Conservation (phyloP, 805 yeast genomes). For the Candida hungchunana region DNA sequence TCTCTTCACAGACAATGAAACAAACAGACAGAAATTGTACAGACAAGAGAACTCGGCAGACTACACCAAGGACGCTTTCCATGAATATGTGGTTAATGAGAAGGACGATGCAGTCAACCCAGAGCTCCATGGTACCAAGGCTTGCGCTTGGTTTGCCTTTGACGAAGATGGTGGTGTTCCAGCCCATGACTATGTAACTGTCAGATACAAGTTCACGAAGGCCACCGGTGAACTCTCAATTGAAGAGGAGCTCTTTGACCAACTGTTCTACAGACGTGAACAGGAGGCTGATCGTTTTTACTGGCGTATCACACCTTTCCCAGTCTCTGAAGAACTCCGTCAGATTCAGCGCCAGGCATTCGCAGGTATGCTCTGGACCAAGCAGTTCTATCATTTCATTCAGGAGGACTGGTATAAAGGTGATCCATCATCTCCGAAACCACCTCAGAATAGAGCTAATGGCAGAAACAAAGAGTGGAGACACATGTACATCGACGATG, state of each 20-base stretch:
- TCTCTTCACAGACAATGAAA: constrained; percentile 86
- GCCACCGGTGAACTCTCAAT: constrained; percentile 22
- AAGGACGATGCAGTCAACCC: constrained; percentile 65
- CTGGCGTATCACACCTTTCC: constrained; percentile 83
- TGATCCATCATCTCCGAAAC: constrained; percentile 77
- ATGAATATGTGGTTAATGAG: constrained; percentile 68
- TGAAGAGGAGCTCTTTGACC: constrained; percentile 73
- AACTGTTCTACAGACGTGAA: constrained; percentile 61
- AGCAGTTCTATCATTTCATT: constrained; percentile 84
- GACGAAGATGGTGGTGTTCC: constrained; percentile 76
- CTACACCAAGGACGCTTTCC: constrained; percentile 87
- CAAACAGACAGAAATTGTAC: constrained; percentile 68
- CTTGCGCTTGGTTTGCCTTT: constrained; percentile 79
- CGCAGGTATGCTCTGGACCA: constrained; percentile 91
- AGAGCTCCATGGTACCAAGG: constrained; percentile 67
- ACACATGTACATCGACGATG: constrained; percentile 82
- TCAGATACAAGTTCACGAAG: constrained; percentile 68
- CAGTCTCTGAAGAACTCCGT: constrained; percentile 73
- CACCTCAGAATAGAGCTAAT: constrained; percentile 75
- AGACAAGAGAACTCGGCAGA: constrained; percentile 45
- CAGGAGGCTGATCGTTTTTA: constrained; percentile 92
- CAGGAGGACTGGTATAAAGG: constrained; percentile 86
- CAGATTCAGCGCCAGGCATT: constrained; percentile 89
- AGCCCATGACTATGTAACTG: constrained; percentile 80
- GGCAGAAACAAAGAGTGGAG: constrained; percentile 90